Percentiles rank a stretch among this genome's conserved stretches.
phyloP scores from a whole-genome alignment of 208 protist species.

The Leishmania major region DNA sequence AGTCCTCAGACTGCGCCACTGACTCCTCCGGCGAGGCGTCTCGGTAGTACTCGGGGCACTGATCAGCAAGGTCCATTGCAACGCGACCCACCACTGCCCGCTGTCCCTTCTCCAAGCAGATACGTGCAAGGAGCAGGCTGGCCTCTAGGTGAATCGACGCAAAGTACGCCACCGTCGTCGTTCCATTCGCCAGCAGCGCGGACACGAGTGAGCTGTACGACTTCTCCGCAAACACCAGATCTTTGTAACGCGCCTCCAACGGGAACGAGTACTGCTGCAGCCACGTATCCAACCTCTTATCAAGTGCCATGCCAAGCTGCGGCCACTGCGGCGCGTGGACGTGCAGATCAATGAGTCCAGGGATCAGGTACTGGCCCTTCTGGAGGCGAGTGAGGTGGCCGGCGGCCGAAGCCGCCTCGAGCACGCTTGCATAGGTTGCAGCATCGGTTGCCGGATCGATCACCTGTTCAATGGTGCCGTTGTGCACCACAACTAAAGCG shows the following conservation, averaged over 20 bases:
- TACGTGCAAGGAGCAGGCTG: conserved; percentile 72
- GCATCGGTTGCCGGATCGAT: conserved; percentile 42
- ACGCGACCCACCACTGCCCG: conserved; percentile 92
- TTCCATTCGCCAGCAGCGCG: conserved; percentile 82
- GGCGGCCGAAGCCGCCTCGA: conserved; percentile 20
- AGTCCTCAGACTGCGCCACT: conserved; percentile 61
- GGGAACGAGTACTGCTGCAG: conserved; percentile 94
- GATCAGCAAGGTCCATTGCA: conserved; percentile 83
- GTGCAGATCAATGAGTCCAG: conserved; percentile 95
- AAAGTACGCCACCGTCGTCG: conserved; percentile 93
- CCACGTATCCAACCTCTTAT: conserved; percentile 90
- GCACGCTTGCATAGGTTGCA: conserved; percentile 17
- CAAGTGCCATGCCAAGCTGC: conserved; percentile 86
- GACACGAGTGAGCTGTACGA: conserved; percentile 79
- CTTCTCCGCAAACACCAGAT: conserved; percentile 71
- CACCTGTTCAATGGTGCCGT: conserved; percentile 53
- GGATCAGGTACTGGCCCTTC: conserved; percentile 67
- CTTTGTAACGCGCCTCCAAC: conserved; percentile 83
- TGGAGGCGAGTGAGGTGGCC: conserved; percentile 42
- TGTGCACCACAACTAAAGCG: conserved; percentile 47
- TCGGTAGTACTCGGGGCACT: conserved; percentile 91
- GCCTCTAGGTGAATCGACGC: conserved; percentile 89
- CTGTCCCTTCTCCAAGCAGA: conserved; percentile 84
- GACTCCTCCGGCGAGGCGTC: conserved; percentile 75
- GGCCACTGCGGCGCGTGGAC: conserved; percentile 94